Conservation (phyloP, 106 monocot species). For the Acanthochlamys bracteata region DNA sequence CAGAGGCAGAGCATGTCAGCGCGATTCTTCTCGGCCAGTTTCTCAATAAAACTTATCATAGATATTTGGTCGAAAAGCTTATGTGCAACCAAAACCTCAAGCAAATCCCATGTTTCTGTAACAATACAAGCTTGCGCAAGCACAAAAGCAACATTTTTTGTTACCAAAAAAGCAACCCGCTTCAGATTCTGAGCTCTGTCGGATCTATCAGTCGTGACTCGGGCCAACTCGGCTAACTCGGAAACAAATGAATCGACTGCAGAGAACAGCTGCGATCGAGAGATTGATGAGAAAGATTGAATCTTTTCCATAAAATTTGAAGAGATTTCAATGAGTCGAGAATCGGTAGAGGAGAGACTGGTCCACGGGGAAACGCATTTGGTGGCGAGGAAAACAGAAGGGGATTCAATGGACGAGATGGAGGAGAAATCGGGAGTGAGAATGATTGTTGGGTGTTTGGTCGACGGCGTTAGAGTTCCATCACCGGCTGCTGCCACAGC, state of each 20-base stretch:
- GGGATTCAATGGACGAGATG: no score
- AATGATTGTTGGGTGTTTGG: no score
- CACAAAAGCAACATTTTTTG: slow-evolving; percentile 19
- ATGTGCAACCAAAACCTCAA: slow-evolving; percentile 26
- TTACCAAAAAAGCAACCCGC: slow-evolving; percentile 20
- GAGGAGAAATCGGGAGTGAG: no score
- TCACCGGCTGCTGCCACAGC: no score
- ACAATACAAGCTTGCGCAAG: slow-evolving; percentile 31
- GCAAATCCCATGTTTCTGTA: slow-evolving; percentile 38
- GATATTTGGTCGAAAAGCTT: slow-evolving; percentile 17
- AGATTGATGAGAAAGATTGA: no score
- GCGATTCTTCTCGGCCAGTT: slow-evolving; percentile 41
- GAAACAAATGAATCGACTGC: slow-evolving; percentile 23
- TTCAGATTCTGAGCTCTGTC: slow-evolving; percentile 12
- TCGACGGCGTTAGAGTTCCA: no score
- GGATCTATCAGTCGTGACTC: background rate
- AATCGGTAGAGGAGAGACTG: no score
- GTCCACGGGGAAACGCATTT: no score
- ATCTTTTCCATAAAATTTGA: no score
- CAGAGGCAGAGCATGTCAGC: slow-evolving; percentile 45
- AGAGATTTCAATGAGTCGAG: no score
- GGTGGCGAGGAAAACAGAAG: no score
- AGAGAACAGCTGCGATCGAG: no score
- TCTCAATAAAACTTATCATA: slow-evolving; percentile 30
- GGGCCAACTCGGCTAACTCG: slow-evolving; percentile 1